These are phyloP conservation scores for Candida cerambycidarum DNA, from an alignment of 805 yeast species.

Conservation along the genomic window DNA sequence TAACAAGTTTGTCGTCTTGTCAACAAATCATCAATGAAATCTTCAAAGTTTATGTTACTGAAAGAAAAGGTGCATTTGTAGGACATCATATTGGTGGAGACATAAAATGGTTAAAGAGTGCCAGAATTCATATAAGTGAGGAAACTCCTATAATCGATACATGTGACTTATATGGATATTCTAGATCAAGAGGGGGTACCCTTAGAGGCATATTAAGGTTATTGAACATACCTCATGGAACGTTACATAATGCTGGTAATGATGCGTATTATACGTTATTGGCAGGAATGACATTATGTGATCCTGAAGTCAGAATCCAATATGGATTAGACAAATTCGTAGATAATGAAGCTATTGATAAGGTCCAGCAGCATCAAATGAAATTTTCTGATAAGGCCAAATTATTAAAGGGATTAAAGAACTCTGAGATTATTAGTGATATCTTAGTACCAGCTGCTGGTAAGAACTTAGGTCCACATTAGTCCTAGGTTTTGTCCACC, in stretches of 20 bases:
- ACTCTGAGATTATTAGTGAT: background rate
- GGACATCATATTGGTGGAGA: conserved; percentile 64
- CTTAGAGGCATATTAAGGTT: conserved; percentile 47
- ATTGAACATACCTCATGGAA: conserved; percentile 54
- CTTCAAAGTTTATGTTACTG: conserved; percentile 42
- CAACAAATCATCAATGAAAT: conserved; percentile 40
- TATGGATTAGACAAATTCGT: conserved; percentile 18
- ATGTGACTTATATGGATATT: conserved; percentile 37
- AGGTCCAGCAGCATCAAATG: background rate
- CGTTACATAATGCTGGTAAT: conserved; percentile 69
- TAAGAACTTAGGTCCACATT: background rate
- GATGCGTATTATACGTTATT: conserved; percentile 65
- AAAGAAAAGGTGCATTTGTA: conserved; percentile 40
- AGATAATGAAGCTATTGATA: conserved; percentile 10
- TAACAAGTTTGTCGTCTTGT: conserved; percentile 38
- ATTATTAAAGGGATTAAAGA: background rate
- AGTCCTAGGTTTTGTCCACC: background rate
- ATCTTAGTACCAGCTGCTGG: background rate
- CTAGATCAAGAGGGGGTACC: conserved; percentile 43
- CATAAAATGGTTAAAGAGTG: conserved; percentile 45
- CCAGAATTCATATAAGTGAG: conserved; percentile 50
- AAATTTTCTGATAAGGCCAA: conserved; percentile 13
- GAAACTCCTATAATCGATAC: conserved; percentile 46
- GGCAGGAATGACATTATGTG: conserved; percentile 51
- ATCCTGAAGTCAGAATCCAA: conserved; percentile 37